Evolutionary conservation across 2,329 filamentous ascomycete species (phyloP), one percentile per base, ranked within the genome.

Genomic region (Colletotrichum orbiculare): DNA sequence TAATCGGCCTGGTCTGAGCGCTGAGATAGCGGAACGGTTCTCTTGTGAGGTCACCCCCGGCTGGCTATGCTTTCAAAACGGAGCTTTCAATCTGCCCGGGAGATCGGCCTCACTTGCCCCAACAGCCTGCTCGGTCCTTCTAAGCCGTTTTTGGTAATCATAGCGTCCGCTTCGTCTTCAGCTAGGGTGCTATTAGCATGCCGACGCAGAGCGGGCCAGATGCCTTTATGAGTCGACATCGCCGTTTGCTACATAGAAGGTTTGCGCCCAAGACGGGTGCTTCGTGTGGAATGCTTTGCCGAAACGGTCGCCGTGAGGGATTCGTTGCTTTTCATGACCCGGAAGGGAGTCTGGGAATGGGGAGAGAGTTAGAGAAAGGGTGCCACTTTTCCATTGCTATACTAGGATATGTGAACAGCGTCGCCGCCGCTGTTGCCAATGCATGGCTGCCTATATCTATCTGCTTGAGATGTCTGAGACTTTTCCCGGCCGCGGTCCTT

Each of bases 61-160:
- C 25, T 25, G 57, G 45, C 15, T 33, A n/a, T n/a, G 12, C 37
- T 25, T 45, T 53, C 59, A 49, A 56, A 65, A 53, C 59, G 59
- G 41, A 52, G 52, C 48, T 47, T 64, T 54, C 55, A 45, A 46
- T 35, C 60, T 50, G 58, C 12, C 62, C 58, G 62, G 62, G 46
- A 62, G 52, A 63, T 63, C 58, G 58, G 63, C 63, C 52, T 56
- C 52, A 53, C 46, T 17, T 17, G 17, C 17, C 17, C 17, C 17
- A 65, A 39, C 57, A 61, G 46, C 25, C 62, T 52, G 58, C 62
- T 66, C 63, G 63, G 63, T 47, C 63, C 47, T 63, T 38, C 37
- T 49, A 62, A 39, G 42, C 58, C 47, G 42, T 34, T 63, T 47
- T 12, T 48, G 63, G 63, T 63, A 63, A 63, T 35, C 47, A 57